phyloP scores from a whole-genome alignment of 176 grass and related monocot genomes.

The Musa beccarii region DNA sequence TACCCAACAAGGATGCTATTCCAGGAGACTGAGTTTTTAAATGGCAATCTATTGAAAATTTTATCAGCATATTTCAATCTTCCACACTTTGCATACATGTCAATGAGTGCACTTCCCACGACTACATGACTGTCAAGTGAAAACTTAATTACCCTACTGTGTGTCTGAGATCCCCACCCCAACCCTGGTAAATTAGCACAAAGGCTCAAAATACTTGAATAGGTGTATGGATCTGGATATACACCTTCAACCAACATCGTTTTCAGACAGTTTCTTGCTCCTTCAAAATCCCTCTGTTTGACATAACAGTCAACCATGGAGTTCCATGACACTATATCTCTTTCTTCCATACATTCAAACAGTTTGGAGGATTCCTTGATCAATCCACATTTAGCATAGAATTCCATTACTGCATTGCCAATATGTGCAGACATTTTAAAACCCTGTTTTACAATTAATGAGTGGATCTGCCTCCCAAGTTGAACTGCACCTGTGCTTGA shows the following conservation, averaged over 20 bases:
- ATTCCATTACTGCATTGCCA: conserved; percentile 16
- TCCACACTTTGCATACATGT: conserved; percentile 29
- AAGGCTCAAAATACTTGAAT: conserved; percentile 15
- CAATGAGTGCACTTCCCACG: conserved; percentile 11
- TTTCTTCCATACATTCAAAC: conserved; percentile 21
- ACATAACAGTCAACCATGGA: conserved; percentile 11
- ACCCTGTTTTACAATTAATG: conserved; percentile 8
- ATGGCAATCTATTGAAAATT: conserved; percentile 6
- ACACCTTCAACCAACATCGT: conserved; percentile 3
- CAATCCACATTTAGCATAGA: conserved; percentile 19
- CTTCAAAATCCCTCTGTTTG: not conserved
- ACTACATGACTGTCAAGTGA: conserved; percentile 1
- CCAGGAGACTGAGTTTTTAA: conserved; percentile 15
- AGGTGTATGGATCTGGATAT: conserved; percentile 4
- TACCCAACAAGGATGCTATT: conserved; percentile 15
- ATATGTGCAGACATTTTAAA: conserved; percentile 10
- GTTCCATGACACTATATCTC: conserved; percentile 16
- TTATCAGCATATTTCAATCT: conserved; percentile 15
- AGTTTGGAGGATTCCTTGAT: conserved; percentile 2
- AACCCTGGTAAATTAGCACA: conserved; percentile 13
- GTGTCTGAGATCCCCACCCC: conserved; percentile 2
- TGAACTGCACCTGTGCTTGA: not conserved
- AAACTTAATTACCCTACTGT: conserved; percentile 1
- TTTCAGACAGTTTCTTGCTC: conserved; percentile 8
- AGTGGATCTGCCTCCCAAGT: conserved; percentile 6